These are phyloP conservation scores for Fusarium sp. DNA, from an alignment of 2,329 filamentous ascomycete species.

Conservation along the genomic window DNA sequence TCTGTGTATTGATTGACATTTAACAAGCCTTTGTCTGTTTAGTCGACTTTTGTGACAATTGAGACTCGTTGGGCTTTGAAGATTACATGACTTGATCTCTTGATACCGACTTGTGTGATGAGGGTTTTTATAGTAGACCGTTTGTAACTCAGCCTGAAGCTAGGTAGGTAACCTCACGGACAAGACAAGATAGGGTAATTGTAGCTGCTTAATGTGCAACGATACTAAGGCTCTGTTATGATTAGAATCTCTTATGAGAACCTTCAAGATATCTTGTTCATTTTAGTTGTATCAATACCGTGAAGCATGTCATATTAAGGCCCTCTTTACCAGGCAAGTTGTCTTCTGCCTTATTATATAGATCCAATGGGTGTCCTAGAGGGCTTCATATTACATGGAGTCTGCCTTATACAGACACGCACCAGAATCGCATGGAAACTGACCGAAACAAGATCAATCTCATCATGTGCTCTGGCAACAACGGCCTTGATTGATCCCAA, in stretches of 20 bases:
- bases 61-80: neutral
- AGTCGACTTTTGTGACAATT: neutral
- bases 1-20: slow-evolving; percentile 11
- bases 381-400: neutral
- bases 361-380: neutral
- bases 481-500: slow-evolving; percentile 7
- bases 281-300: neutral
- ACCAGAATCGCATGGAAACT: neutral
- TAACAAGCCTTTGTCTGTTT: neutral
- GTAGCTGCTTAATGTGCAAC: neutral
- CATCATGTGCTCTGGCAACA: neutral
- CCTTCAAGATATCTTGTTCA: neutral
- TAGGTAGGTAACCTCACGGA: neutral
- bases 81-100: neutral
- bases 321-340: neutral
- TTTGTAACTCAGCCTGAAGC: neutral
- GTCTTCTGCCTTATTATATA: neutral
- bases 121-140: neutral
- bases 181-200: neutral
- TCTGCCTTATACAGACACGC: neutral
- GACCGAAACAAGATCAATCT: neutral
- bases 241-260: neutral
- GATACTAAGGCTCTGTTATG: neutral
- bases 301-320: neutral
- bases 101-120: neutral